phyloP scores from a whole-genome alignment of 169 alveolate species.

The Besnoitia besnoiti region DNA sequence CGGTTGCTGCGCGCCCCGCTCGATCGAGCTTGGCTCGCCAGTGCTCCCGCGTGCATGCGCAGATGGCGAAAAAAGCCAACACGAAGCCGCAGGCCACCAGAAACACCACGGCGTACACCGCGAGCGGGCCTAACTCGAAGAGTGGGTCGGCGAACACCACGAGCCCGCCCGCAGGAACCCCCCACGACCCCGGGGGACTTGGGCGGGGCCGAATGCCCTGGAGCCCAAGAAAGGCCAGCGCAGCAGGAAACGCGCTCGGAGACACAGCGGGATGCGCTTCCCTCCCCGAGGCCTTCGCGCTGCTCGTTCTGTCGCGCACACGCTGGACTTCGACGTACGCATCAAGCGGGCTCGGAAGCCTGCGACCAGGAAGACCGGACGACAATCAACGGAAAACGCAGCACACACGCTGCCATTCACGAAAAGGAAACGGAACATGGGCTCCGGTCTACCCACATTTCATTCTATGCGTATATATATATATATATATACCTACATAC shows the following conservation, averaged over 20 bases:
- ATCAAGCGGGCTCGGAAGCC: background rate
- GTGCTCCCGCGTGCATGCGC: background rate
- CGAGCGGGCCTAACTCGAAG: background rate
- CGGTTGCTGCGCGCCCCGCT: background rate
- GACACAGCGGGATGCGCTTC: background rate
- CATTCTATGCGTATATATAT: too few species aligned
- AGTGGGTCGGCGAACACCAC: background rate
- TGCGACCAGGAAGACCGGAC: background rate
- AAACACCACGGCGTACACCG: background rate
- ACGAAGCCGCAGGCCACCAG: background rate
- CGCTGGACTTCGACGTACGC: background rate
- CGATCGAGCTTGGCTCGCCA: background rate
- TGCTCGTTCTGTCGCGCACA: background rate
- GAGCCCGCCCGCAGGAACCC: background rate
- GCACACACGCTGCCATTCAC: too few species aligned
- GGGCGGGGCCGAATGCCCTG: background rate
- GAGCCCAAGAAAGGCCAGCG: background rate
- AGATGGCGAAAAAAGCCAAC: background rate
- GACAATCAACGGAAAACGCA: too few species aligned
- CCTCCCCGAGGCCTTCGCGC: background rate
- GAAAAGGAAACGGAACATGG: too few species aligned
- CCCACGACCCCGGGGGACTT: background rate
- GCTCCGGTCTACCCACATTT: too few species aligned
- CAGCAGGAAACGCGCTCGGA: background rate
- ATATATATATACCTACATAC: background rate